A percentile compares a stretch with the other conserved stretches of the same genome.
Conservation (phyloP, 768 basidiomycete species). For the Dioszegia hungarica region DNA sequence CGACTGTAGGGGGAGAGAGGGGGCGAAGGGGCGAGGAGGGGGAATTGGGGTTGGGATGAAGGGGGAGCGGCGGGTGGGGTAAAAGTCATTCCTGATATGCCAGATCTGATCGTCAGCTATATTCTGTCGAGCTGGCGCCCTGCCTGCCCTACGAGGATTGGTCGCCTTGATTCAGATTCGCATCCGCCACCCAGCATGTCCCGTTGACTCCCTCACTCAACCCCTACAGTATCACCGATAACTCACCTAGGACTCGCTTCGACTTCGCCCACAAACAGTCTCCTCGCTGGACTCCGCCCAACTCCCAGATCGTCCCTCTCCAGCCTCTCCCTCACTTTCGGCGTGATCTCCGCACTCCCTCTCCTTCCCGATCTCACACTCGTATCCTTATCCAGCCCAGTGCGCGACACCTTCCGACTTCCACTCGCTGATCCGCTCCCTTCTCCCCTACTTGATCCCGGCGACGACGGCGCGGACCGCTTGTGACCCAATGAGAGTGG, state of each 20-base stretch:
- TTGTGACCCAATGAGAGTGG: neutral
- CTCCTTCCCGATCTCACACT: neutral
- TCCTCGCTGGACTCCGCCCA: slow-evolving; percentile 37
- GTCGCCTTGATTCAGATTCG: neutral
- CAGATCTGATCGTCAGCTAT: neutral
- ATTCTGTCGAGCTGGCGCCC: neutral
- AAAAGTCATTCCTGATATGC: slow-evolving; percentile 16
- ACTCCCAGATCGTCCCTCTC: slow-evolving; percentile 32
- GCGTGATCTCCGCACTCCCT: slow-evolving; percentile 19
- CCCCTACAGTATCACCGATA: neutral
- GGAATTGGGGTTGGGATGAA: slow-evolving; percentile 2
- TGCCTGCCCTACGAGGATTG: neutral
- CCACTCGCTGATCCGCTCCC: neutral
- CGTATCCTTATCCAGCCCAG: neutral
- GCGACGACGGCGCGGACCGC: neutral
- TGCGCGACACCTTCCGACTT: neutral
- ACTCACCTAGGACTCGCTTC: too few relatives aligned
- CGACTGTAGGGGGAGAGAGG: neutral
- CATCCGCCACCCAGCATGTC: neutral
- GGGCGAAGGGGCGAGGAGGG: neutral
- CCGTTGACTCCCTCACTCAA: neutral
- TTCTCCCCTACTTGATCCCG: too few relatives aligned
- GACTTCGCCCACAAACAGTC: slow-evolving; percentile 25
- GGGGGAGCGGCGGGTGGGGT: slow-evolving; percentile 8
- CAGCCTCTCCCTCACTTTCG: slow-evolving; percentile 20